Evolutionary conservation across 1,139 yeast genomes (phyloP), one percentile per base, ranked within the genome.

Genomic region (Blastobotrys ciferrii): DNA sequence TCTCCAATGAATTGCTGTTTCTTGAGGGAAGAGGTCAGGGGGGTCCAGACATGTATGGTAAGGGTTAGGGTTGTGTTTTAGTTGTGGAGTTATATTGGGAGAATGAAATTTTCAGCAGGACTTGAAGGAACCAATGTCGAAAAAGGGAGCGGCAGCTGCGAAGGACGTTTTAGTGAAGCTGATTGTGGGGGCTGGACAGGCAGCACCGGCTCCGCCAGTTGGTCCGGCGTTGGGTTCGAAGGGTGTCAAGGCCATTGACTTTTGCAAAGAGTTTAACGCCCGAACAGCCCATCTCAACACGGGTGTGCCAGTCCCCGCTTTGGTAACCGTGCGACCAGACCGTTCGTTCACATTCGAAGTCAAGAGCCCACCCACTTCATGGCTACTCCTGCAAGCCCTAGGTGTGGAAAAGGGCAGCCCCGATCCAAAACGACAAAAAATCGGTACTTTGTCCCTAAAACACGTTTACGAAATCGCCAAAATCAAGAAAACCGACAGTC

Each of bases 161-260:
- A 67, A 66, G 54, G 68, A 67, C 54, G 77, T 85, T 46, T 68
- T 91, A 60, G 89, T 92, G 51, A 92, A 91, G 69, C 79, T 92
- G 56, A 83, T 92, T 51, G 98, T 92, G 3, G 96, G 94, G n/a
- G 98, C 98, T 3, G 98, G 98, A 5, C 89, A 89, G 66, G 99
- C 99, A 0, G 94, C 98, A 0, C 98, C 99, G 38, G 85, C 96
- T 1, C 99, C 99, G 32, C 99, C 99, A 4, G 98, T 92, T 18
- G 98, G 99, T 57, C 99, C 99, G 35, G 98, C 98, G 0, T 75
- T 92, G 49, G 99, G 98, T 57, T 92, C 98, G 52, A 91, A 92
- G 67, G 99, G 98, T 73, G 96, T 92, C 50, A 94, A 94, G 68
- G 98, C 98, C 55, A 94, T 92, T 62, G 98, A 94, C 68, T 92